Evolutionary conservation across 1,139 yeast species (phyloP).

Genomic region (Nakaseomyces nivariensis): DNA sequence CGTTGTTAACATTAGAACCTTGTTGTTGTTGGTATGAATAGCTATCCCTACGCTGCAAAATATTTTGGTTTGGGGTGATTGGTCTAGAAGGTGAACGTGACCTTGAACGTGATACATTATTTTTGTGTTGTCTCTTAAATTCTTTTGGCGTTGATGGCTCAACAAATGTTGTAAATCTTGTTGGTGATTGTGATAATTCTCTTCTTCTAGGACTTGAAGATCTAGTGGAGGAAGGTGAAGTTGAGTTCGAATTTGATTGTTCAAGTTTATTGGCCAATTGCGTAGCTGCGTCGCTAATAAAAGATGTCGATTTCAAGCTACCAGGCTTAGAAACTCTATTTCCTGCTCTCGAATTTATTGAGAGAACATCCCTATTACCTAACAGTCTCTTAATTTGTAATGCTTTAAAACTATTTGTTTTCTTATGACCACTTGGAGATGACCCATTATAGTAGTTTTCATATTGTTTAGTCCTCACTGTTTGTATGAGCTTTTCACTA

Average conservation of each 20-base stretch:
- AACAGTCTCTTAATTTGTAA: slow-evolving; percentile 27
- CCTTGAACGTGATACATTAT: slow-evolving; percentile 11
- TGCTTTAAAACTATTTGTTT: slow-evolving; percentile 30
- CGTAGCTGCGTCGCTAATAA: slow-evolving; percentile 6
- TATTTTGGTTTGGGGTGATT: slow-evolving; percentile 13
- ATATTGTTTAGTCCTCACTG: slow-evolving; percentile 14
- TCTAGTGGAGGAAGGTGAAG: slow-evolving; percentile 5
- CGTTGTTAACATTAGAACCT: background rate
- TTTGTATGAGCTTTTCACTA: slow-evolving; percentile 26
- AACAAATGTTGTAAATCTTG: slow-evolving; percentile 1
- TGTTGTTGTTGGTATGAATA: slow-evolving; percentile 1
- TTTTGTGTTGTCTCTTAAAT: slow-evolving; percentile 1
- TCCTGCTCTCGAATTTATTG: slow-evolving; percentile 18
- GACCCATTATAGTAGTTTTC: background rate
- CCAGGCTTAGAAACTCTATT: slow-evolving; percentile 2
- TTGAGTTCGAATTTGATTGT: slow-evolving; percentile 1
- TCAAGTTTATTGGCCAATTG: slow-evolving; percentile 9
- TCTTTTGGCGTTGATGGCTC: slow-evolving; percentile 5
- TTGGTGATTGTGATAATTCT: background rate
- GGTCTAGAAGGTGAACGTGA: slow-evolving; percentile 16
- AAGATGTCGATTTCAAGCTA: slow-evolving; percentile 4
- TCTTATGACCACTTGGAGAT: slow-evolving; percentile 20
- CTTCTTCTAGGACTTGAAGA: background rate
- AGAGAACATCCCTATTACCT: slow-evolving; percentile 24
- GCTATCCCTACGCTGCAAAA: slow-evolving; percentile 3